Base-by-base conservation (phyloP, 352 stramenopile genomes). In the Globisporangium irregulare region DNA sequence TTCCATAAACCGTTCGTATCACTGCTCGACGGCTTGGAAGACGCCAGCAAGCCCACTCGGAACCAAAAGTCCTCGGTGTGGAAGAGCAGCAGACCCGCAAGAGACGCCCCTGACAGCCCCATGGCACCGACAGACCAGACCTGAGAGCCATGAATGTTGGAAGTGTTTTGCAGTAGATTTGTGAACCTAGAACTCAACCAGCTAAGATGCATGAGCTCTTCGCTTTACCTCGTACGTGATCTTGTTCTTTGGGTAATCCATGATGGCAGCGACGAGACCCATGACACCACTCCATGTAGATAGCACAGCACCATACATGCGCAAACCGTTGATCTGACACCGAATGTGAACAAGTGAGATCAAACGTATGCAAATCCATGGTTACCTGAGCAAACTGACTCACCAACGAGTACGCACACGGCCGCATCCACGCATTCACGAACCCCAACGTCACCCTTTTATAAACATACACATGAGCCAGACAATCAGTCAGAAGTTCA, bases 51-150 rank as follows among this genome's bases (percentile, higher is more conserved):
- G 10, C 38, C 70, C 34, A 87, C 51, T 3, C 65, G 74, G 27
- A 75, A 74, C 83, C 81, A 88, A 65, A 88, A 87, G 5, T 86
- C 68, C 50, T 90, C 79, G 0, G 66, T 78, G 63, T 87, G 72
- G 46, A 82, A 79, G 5, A 90, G 67, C 56, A 86, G 54, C 12
- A 91, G 59, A 22, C 70, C 66, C 1, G 75, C 78, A 25, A 80
- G 59, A 1, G 77, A 75, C 32, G 80, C 64, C 3, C 73, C 59
- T 1, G 77, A 79, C 22, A 91, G 71, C 1, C 73, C 78, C 60
- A 90, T 82, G n/a, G 67, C 70, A 6, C 81, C 83, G 2, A 92
- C 62, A 3, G 75, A 87, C 83, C 83, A 92, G 20, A 75, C 67
- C 81, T 90, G 59, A 22, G 1, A 41, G 18, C 3, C 8, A 58